phyloP scores from a whole-genome alignment of 495 filamentous ascomycete genomes.

The Talaromyces adpressus region DNA sequence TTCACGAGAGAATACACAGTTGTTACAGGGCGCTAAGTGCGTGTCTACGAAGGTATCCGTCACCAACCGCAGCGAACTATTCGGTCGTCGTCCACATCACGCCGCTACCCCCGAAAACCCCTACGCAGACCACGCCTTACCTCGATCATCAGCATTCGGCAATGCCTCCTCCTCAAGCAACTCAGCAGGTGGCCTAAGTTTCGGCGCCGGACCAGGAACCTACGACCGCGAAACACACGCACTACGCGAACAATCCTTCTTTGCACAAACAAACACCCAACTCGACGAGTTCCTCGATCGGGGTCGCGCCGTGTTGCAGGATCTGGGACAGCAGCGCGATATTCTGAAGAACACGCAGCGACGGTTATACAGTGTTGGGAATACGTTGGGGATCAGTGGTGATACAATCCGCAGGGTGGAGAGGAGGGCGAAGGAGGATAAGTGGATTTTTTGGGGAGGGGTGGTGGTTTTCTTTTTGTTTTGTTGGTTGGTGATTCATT shows the following conservation, averaged over 20 bases:
- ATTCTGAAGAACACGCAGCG: constrained; percentile 92
- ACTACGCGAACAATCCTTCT: constrained; percentile 86
- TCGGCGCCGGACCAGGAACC: constrained; percentile 50
- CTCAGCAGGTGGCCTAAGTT: constrained; percentile 35
- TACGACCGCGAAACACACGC: constrained; percentile 70
- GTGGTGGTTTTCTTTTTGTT: constrained; percentile 87
- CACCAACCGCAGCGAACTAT: constrained; percentile 74
- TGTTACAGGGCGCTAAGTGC: neutral
- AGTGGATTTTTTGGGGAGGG: constrained; percentile 94
- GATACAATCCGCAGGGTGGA: constrained; percentile 97
- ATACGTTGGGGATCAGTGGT: constrained; percentile 86
- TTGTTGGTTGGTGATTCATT: constrained; percentile 84
- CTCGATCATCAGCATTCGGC: constrained; percentile 31
- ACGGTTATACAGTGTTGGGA: constrained; percentile 84
- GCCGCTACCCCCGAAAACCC: constrained; percentile 91
- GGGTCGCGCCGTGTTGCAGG: constrained; percentile 80
- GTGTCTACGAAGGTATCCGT: constrained; percentile 44
- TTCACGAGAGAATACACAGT: neutral
- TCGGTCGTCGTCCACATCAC: constrained; percentile 83
- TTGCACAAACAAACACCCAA: constrained; percentile 65
- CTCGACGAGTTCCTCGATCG: constrained; percentile 92
- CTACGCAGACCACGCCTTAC: constrained; percentile 59
- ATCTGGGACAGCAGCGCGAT: constrained; percentile 84
- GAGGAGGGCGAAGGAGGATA: constrained; percentile 84
- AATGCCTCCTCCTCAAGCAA: constrained; percentile 27